Evolutionary conservation across 2,329 filamentous ascomycete species (phyloP), one percentile per base, ranked within the genome.

Genomic region (Pestalotiopsis sp.): DNA sequence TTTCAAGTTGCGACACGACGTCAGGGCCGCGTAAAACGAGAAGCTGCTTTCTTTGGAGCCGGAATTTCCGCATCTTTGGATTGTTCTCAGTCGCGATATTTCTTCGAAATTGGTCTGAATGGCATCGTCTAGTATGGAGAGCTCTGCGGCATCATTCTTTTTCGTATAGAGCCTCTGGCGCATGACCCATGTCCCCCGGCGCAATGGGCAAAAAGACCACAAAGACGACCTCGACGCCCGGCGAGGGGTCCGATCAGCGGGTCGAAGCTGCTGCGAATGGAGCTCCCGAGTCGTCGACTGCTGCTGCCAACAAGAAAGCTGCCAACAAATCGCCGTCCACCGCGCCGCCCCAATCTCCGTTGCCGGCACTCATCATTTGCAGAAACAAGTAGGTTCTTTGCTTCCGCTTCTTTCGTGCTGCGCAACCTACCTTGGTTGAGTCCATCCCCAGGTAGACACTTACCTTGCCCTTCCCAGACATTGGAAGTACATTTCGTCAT

Each of bases 401-500:
- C 45, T 52, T n/a, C 20, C 45, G 6, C 45, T 9, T 52, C 14
- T 7, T 23, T 20, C 65, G 61, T 60, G 75, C 70, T 70, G 20
- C 49, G 57, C 25, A n/a, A 58, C 38, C 68, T 67, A 36, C 52
- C 14, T 14, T 52, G 9, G 12, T 38, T 25, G 20, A 36, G 39
- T 56, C 20, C 20, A 25, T 45, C 6, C 11, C 20, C 13, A 13
- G 13, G 39, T 31, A 27, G 65, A 61, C 65, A 27, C 49, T 58
- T n/a, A 68, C 64, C 49, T 17, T 61, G 59, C 66, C 17, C 14
- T 14, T 9, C 64, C 41, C 66, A 95, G 93, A 79, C 92, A 95
- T 82, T 95, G 93, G 93, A 88, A 90, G 72, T 93, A 94, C 79
- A 94, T 96, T 69, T 94, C 92, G 25, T 92, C 91, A 36, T 96